Conservation (phyloP, 352 stramenopile species). For the Pythium coloratum region DNA sequence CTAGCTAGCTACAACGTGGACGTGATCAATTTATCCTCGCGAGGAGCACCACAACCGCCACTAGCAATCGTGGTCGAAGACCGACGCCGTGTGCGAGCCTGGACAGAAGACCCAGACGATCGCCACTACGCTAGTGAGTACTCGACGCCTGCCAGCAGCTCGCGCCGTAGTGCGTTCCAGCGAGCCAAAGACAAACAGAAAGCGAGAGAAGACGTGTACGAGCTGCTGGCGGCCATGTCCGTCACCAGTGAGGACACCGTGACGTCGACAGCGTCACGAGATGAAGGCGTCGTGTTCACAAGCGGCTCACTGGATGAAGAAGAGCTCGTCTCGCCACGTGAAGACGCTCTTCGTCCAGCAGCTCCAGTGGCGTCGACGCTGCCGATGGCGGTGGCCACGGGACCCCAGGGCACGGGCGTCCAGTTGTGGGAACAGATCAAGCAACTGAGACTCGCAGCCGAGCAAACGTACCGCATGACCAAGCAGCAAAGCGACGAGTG, state of each 20-base stretch:
- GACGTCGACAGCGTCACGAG: constrained; percentile 13
- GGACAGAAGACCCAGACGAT: neutral
- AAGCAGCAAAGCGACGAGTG: constrained; percentile 19
- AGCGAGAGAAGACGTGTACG: constrained; percentile 20
- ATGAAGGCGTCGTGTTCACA: constrained; percentile 1
- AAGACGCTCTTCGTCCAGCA: neutral
- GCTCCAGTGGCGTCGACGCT: neutral
- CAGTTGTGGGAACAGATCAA: constrained; percentile 24
- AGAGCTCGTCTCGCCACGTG: neutral
- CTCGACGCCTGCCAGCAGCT: neutral
- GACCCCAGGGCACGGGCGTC: neutral
- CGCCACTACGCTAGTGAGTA: neutral
- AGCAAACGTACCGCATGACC: constrained; percentile 23
- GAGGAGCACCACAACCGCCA: neutral
- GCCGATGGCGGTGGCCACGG: too few species aligned
- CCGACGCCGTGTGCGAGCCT: neutral
- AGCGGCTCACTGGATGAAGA: constrained; percentile 15
- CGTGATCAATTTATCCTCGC: neutral
- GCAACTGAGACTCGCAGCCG: constrained; percentile 20
- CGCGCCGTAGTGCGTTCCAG: neutral
- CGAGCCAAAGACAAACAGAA: neutral
- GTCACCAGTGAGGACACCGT: constrained; percentile 15
- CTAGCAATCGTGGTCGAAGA: neutral
- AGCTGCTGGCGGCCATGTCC: constrained; percentile 19
- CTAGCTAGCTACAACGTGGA: neutral